phyloP scores from a whole-genome alignment of 2,329 filamentous ascomycete genomes.

The Pyrenochaeta sp. region DNA sequence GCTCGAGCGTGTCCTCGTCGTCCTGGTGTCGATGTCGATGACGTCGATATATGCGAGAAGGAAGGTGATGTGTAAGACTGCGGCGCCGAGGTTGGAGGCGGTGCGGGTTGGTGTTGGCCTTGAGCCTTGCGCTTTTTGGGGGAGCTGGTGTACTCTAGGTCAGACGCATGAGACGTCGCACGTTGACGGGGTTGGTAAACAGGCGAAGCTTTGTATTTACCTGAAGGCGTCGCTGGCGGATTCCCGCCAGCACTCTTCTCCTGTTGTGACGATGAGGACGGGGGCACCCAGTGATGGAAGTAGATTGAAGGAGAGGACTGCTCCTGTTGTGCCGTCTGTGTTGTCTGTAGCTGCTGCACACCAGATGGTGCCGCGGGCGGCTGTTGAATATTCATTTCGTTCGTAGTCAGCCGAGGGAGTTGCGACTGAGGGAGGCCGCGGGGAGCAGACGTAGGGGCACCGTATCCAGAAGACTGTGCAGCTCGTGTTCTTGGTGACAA shows the following conservation, averaged over 20 bases:
- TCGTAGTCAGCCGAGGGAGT: conserved; percentile 61
- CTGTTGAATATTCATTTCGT: conserved; percentile 60
- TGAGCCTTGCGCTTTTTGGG: conserved; percentile 85
- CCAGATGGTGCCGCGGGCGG: conserved; percentile 52
- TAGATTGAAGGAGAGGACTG: conserved; percentile 79
- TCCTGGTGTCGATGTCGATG: conserved; percentile 63
- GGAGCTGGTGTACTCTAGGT: conserved; percentile 73
- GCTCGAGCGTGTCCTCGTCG: conserved; percentile 70
- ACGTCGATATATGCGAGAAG: conserved; percentile 65
- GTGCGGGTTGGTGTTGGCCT: conserved; percentile 60
- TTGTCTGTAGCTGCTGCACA: conserved; percentile 55
- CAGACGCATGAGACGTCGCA: conserved; percentile 60
- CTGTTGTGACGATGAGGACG: conserved; percentile 65
- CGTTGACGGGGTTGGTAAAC: conserved; percentile 54
- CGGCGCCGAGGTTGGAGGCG: conserved; percentile 60
- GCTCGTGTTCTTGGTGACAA: conserved; percentile 48
- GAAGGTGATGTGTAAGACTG: conserved; percentile 58
- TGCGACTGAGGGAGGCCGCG: conserved; percentile 57
- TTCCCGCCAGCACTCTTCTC: conserved; percentile 63
- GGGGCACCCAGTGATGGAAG: conserved; percentile 94
- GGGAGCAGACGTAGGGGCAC: conserved; percentile 53
- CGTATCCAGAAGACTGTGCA: conserved; percentile 34
- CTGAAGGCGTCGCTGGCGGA: conserved; percentile 77
- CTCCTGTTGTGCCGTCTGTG: conserved; percentile 64
- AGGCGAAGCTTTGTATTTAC: conserved; percentile 60